Conservation (phyloP, 257 asterid genomes). For the Plantago major region DNA sequence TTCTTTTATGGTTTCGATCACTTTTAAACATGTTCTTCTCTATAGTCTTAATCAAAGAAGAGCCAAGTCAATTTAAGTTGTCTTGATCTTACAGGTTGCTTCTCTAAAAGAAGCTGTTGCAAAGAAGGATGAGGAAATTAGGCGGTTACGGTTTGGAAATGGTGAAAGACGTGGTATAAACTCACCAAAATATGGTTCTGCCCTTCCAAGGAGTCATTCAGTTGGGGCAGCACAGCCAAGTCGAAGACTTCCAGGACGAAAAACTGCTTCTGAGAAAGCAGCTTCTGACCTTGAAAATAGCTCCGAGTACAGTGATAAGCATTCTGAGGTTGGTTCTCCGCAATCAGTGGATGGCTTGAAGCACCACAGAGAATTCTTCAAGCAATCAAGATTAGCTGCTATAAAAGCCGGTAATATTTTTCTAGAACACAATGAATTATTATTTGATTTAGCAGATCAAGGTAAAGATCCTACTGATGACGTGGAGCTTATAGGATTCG, state of each 20-base stretch:
- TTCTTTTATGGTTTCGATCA: not conserved
- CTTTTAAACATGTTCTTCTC: not conserved
- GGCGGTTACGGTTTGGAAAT: conserved; percentile 42
- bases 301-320: conserved; percentile 84
- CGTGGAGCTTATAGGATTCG: conserved; percentile 62
- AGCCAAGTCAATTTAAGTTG: conserved; percentile 5
- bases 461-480: conserved; percentile 46
- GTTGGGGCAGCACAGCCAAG: conserved; percentile 36
- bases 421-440: conserved; percentile 34
- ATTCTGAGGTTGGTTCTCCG: conserved; percentile 83
- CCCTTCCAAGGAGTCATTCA: conserved; percentile 65
- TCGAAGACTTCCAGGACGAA: conserved; percentile 34
- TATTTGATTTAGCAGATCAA: conserved; percentile 29
- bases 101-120: conserved; percentile 60
- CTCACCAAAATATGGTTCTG: conserved; percentile 47
- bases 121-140: conserved; percentile 81
- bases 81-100: conserved; percentile 50
- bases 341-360: conserved; percentile 68
- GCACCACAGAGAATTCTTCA: conserved; percentile 75
- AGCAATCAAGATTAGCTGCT: conserved; percentile 64
- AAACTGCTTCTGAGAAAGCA: conserved; percentile 46
- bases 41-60: conserved; percentile 16
- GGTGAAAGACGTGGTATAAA: conserved; percentile 39
- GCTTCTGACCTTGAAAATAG: conserved; percentile 65
- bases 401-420: conserved; percentile 30